These are phyloP conservation scores for Shiraia bambusicola DNA, from an alignment of 2,329 filamentous ascomycete species.

Conservation along the genomic window DNA sequence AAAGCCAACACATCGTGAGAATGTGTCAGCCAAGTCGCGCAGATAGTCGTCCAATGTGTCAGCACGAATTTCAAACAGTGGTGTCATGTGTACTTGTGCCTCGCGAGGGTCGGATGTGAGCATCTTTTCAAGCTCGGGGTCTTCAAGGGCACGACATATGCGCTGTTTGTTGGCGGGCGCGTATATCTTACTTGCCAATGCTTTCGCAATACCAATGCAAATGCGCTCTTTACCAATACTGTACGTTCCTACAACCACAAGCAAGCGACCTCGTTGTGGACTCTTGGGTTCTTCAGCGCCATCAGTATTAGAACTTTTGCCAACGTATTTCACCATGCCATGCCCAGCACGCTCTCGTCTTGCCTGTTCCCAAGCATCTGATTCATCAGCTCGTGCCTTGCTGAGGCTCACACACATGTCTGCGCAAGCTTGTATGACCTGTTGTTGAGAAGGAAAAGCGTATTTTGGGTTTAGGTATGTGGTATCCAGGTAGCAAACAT, in stretches of 20 bases:
- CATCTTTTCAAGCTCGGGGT: constrained; percentile 73
- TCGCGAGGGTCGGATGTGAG: constrained; percentile 78
- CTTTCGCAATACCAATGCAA: constrained; percentile 86
- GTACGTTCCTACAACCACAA: constrained; percentile 95
- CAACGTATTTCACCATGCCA: constrained; percentile 65
- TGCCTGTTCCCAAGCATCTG: constrained; percentile 58
- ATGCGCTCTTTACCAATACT: constrained; percentile 97
- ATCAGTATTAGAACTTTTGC: constrained; percentile 44
- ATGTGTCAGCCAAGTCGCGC: constrained; percentile 74
- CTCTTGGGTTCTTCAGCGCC: constrained; percentile 32
- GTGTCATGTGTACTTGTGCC: constrained; percentile 97
- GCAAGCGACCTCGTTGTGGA: constrained; percentile 63
- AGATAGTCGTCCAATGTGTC: constrained; percentile 92
- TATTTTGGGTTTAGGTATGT: constrained; percentile 97
- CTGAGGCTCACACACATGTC: constrained; percentile 81
- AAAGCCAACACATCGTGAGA: constrained; percentile 85
- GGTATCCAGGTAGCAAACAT: constrained; percentile 95
- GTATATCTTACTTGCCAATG: constrained; percentile 84
- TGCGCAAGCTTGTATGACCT: constrained; percentile 84
- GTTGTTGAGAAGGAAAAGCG: constrained; percentile 83
- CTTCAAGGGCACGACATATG: constrained; percentile 81
- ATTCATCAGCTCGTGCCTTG: constrained; percentile 61
- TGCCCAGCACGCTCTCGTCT: constrained; percentile 57
- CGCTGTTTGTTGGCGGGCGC: constrained; percentile 79
- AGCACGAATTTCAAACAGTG: constrained; percentile 87